Conservation (phyloP, 169 alveolate genomes). For the Plasmodium yoelii region DNA sequence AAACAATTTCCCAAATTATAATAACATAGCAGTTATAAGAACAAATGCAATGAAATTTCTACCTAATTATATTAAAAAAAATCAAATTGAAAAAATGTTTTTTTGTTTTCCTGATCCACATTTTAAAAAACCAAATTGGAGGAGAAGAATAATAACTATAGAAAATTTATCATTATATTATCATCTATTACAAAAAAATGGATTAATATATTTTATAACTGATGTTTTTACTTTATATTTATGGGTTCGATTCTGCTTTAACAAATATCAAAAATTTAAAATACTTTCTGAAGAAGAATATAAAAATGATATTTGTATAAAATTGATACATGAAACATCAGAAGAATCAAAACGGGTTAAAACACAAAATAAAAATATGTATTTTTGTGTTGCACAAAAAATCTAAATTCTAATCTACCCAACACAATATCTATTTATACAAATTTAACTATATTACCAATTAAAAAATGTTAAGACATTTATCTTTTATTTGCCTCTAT, state of each 20-base stretch:
- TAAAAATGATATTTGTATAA: slow-evolving; percentile 76
- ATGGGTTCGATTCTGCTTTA: slow-evolving; percentile 83
- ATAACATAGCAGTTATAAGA: slow-evolving; percentile 87
- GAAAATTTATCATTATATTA: slow-evolving; percentile 84
- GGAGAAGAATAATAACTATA: slow-evolving; percentile 88
- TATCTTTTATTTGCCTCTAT: too few species aligned
- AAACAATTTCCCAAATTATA: slow-evolving; percentile 75
- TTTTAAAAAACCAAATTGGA: slow-evolving; percentile 90
- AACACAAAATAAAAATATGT: slow-evolving; percentile 75
- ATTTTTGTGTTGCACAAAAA: slow-evolving; percentile 75
- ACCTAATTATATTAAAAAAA: slow-evolving; percentile 88
- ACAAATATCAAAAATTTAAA: slow-evolving; percentile 79
- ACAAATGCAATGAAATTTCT: slow-evolving; percentile 92
- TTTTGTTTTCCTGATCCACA: slow-evolving; percentile 95
- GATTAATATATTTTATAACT: slow-evolving; percentile 85
- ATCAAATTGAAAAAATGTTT: slow-evolving; percentile 87
- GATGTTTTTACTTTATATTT: slow-evolving; percentile 88
- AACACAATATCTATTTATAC: neutral
- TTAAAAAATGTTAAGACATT: neutral
- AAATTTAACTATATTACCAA: neutral
- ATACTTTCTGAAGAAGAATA: slow-evolving; percentile 64
- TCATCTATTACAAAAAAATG: slow-evolving; percentile 79
- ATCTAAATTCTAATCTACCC: neutral
- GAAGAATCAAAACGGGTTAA: slow-evolving; percentile 80
- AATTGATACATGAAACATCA: slow-evolving; percentile 76